Percentiles rank a stretch among this genome's conserved stretches.
phyloP scores from a whole-genome alignment of 495 filamentous ascomycete species.

The Staphylotrichum tortipilum region DNA sequence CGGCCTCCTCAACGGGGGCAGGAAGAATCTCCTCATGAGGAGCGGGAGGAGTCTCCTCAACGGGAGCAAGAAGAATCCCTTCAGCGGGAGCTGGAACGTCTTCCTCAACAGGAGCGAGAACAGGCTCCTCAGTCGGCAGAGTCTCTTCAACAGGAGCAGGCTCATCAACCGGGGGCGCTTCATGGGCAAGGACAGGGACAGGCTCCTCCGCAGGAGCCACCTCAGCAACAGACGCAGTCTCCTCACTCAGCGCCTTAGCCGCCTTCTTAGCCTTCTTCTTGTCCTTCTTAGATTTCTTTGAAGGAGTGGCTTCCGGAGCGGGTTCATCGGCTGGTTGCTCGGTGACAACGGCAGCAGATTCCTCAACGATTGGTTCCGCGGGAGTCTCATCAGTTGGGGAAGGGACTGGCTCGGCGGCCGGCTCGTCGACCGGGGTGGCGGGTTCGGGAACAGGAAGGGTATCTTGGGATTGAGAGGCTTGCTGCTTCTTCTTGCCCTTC shows the following conservation, averaged over 20 bases:
- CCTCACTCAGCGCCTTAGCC: slow-evolving; percentile 8
- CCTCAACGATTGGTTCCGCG: background rate
- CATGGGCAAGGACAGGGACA: background rate
- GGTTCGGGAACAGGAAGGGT: background rate
- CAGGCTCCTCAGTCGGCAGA: background rate
- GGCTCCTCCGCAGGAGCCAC: background rate
- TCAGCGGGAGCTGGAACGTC: background rate
- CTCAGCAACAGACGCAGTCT: background rate
- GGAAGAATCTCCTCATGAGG: background rate
- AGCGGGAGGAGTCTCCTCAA: background rate
- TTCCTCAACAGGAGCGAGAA: background rate
- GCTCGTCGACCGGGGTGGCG: background rate
- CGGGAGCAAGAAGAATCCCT: background rate
- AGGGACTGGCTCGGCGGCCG: background rate
- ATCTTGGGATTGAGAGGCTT: background rate
- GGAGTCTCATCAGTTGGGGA: background rate
- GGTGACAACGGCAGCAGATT: too few species aligned
- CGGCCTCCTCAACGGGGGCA: background rate
- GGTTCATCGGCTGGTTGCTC: too few species aligned
- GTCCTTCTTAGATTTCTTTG: slow-evolving; percentile 19
- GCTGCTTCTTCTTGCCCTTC: slow-evolving; percentile 24
- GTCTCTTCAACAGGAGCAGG: background rate
- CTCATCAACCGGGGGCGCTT: background rate
- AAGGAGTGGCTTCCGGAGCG: too few species aligned
- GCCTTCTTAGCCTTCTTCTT: slow-evolving; percentile 21